Evolutionary conservation across 2,329 filamentous ascomycete species (phyloP), one percentile per base, ranked within the genome.

Genomic region (Huntiella moniliformis): DNA sequence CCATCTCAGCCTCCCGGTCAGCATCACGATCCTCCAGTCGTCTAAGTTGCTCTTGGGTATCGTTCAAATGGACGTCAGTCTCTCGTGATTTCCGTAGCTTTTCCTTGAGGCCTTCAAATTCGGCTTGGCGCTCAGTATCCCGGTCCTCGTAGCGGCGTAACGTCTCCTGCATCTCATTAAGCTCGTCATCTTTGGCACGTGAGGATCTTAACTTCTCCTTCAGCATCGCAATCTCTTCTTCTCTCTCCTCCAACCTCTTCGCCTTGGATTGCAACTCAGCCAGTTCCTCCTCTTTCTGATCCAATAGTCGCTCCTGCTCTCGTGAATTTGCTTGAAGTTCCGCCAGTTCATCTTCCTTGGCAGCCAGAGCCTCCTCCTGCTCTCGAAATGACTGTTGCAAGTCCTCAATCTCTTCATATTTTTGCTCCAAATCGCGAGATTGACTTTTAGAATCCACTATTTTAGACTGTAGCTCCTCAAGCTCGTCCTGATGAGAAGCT

Each of bases 401-500:
- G 10, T 46, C 35, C 4, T 45, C 61, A 4, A 74, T 61, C 49
- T 67, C 65, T 17, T 67, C 62, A 31, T 70, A 64, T 16, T 73
- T 64, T 47, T 72, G 67, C 42, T 71, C 67, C 2, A 79, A 63
- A 47, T 76, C 67, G 39, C 76, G 44, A 2, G 45, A 68, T 54
- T 74, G 76, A n/a, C 46, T 39, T 15, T 38, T 17, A 8, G 36
- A n/a, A 16, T 50, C 50, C 51, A 73, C 69, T 37, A 64, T 58
- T 55, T 65, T 70, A 44, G 63, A 67, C 52, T 74, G 74, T n/a
- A 82, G 57, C 13, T 73, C 70, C 34, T 83, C 80, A 10, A 86
- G 64, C 53, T 84, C 77, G 51, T 87, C 81, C 43, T 91, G 81
- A 15, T 76, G 76, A 51, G 85, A 74, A 42, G 80, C 77, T 34